phyloP scores from a whole-genome alignment of 2,329 filamentous ascomycete genomes.

The Hysterium pulicare region DNA sequence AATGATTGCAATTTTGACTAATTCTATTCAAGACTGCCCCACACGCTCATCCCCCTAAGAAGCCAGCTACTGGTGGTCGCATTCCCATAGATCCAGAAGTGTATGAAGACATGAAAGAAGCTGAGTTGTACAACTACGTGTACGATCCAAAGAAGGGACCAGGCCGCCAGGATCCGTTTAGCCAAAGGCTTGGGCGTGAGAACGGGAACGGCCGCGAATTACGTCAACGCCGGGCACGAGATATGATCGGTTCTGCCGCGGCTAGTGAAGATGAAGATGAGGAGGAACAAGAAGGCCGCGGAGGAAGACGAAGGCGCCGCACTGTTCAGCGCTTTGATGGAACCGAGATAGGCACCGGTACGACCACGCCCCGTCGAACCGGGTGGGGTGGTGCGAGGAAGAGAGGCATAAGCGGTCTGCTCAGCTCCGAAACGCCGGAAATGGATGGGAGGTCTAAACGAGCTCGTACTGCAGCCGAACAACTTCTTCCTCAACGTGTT shows the following conservation, averaged over 20 bases:
- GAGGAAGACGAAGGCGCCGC: constrained; percentile 30
- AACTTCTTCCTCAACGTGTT: constrained; percentile 41
- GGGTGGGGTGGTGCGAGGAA: constrained; percentile 39
- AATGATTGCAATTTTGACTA: too few relatives aligned
- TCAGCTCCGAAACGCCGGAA: constrained; percentile 33
- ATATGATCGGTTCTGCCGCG: constrained; percentile 35
- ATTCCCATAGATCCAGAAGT: constrained; percentile 45
- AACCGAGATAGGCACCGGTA: constrained; percentile 26
- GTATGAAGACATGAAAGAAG: constrained; percentile 60
- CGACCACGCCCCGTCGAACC: constrained; percentile 28
- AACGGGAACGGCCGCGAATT: constrained; percentile 45
- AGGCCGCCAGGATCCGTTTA: constrained; percentile 56
- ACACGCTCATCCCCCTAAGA: constrained; percentile 50
- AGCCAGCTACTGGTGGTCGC: constrained; percentile 48
- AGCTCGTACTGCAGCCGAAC: constrained; percentile 21
- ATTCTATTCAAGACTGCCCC: constrained; percentile 45
- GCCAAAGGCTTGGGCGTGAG: constrained; percentile 48
- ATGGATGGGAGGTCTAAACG: constrained; percentile 32
- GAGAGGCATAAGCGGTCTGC: constrained; percentile 33
- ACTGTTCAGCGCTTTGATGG: constrained; percentile 33
- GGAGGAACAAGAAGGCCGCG: constrained; percentile 28
- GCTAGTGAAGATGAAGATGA: constrained; percentile 38
- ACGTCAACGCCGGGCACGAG: constrained; percentile 42
- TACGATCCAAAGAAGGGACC: constrained; percentile 51
- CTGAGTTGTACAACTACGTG: constrained; percentile 58